Conservation (phyloP, 2,329 filamentous ascomycete genomes). For the Colletotrichum phormii region DNA sequence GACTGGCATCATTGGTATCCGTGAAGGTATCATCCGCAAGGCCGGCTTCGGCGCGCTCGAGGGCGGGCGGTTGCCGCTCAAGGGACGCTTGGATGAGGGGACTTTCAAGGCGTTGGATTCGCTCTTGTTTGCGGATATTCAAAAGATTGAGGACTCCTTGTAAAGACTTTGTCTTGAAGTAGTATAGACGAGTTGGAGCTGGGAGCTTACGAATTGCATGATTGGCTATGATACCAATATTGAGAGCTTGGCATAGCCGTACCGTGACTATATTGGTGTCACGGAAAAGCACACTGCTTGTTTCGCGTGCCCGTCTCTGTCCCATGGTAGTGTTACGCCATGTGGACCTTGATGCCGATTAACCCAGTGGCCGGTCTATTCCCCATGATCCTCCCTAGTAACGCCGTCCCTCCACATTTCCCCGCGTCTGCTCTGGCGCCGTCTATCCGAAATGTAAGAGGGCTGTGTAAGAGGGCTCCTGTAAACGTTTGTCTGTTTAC, state of each 20-base stretch:
- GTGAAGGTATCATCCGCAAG: slow-evolving; percentile 68
- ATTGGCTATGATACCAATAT: background rate
- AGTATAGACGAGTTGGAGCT: background rate
- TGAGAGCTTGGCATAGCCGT: background rate
- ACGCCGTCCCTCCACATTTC: too few species aligned
- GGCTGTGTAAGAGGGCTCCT: too few species aligned
- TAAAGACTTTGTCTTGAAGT: background rate
- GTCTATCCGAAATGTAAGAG: too few species aligned
- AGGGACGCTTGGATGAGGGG: slow-evolving; percentile 64
- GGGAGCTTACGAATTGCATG: slow-evolving; percentile 14
- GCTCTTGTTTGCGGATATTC: slow-evolving; percentile 33
- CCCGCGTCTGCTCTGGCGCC: too few species aligned
- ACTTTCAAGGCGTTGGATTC: slow-evolving; percentile 51
- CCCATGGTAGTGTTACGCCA: background rate
- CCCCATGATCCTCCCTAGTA: too few species aligned
- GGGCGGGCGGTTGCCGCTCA: slow-evolving; percentile 69
- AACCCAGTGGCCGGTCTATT: too few species aligned
- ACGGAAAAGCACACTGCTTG: background rate
- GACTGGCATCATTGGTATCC: slow-evolving; percentile 72
- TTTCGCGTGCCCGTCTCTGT: background rate
- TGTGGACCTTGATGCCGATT: background rate
- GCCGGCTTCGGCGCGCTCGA: slow-evolving; percentile 68
- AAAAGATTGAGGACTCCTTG: slow-evolving; percentile 36
- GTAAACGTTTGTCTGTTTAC: too few species aligned
- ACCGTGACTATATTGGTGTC: background rate